A percentile compares a stretch with the other conserved stretches of the same genome.
phyloP scores from a whole-genome alignment of 2,329 filamentous ascomycete genomes.

The Fusarium sp. region DNA sequence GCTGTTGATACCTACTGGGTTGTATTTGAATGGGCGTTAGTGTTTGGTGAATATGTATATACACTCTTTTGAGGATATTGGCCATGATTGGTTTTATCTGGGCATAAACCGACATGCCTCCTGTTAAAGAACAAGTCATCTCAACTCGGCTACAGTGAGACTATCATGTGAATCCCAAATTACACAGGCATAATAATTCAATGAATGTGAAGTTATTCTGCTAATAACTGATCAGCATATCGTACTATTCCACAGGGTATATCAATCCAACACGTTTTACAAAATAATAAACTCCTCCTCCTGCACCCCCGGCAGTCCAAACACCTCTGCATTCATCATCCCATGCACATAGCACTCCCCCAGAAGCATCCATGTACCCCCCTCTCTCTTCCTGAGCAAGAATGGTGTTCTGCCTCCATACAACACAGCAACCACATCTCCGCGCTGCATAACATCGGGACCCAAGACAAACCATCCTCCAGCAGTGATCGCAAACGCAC shows the following conservation, averaged over 20 bases:
- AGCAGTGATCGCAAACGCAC: slow-evolving; percentile 51
- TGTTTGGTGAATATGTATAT: slow-evolving; percentile 7
- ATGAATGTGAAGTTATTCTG: not conserved
- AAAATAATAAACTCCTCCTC: slow-evolving; percentile 51
- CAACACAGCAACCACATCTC: slow-evolving; percentile 51
- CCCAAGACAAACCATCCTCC: slow-evolving; percentile 52
- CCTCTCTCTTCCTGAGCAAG: slow-evolving; percentile 42
- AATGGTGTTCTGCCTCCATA: slow-evolving; percentile 53
- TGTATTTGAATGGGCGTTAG: slow-evolving; percentile 29
- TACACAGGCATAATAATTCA: too few relatives aligned
- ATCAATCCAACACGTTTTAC: slow-evolving; percentile 35
- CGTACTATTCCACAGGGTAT: slow-evolving; percentile 16
- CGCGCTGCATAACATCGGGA: slow-evolving; percentile 48
- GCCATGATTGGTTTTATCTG: not conserved
- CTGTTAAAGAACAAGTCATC: not conserved
- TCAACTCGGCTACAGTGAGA: slow-evolving; percentile 5
- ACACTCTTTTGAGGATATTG: slow-evolving; percentile 27
- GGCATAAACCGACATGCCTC: slow-evolving; percentile 1
- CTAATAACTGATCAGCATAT: not conserved
- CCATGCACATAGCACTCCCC: slow-evolving; percentile 56
- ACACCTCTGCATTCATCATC: slow-evolving; percentile 53
- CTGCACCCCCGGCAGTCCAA: slow-evolving; percentile 37
- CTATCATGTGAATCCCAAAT: not conserved
- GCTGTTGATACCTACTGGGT: slow-evolving; percentile 16
- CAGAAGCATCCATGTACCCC: slow-evolving; percentile 47